A percentile compares a stretch with the other conserved stretches of the same genome.
Evolutionary conservation across 2,329 filamentous ascomycete genomes (phyloP).

Genomic region (Elsinoe ampelina): DNA sequence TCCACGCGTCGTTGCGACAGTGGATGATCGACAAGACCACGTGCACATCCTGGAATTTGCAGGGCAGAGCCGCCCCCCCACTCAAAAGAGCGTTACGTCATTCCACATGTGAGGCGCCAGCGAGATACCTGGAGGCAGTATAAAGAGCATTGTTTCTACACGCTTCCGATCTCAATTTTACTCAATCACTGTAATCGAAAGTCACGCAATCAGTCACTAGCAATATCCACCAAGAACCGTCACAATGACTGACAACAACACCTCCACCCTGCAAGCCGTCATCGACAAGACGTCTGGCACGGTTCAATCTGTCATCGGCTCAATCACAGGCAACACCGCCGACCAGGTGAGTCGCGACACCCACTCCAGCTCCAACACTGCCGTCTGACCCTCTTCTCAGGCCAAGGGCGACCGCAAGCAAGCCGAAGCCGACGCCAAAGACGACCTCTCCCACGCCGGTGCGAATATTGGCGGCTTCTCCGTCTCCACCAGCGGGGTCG

Average conservation of each 20-base stretch:
- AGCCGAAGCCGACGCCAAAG: slow-evolving; percentile 54
- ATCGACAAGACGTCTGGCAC: slow-evolving; percentile 56
- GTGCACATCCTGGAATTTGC: neutral
- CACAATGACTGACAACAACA: slow-evolving; percentile 46
- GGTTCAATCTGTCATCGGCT: slow-evolving; percentile 62
- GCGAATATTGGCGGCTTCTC: slow-evolving; percentile 65
- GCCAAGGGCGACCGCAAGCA: slow-evolving; percentile 54
- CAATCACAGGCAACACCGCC: slow-evolving; percentile 59
- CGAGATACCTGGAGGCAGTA: too few species aligned
- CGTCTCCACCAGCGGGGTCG: slow-evolving; percentile 58
- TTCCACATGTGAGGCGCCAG: neutral
- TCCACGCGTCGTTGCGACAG: neutral
- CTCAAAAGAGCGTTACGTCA: neutral
- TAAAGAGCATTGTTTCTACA: too few species aligned
- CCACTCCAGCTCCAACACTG: neutral
- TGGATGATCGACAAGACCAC: neutral
- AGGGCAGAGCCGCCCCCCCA: neutral
- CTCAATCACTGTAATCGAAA: neutral
- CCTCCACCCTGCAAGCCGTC: slow-evolving; percentile 70
- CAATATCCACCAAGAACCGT: slow-evolving; percentile 2
- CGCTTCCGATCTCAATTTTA: neutral
- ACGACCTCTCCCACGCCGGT: slow-evolving; percentile 66
- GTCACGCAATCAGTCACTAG: neutral
- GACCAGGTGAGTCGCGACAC: slow-evolving; percentile 48
- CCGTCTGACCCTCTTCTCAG: slow-evolving; percentile 29